Evolutionary conservation across 306 rosid species (phyloP).

Genomic region (Cucumis cinereus): DNA sequence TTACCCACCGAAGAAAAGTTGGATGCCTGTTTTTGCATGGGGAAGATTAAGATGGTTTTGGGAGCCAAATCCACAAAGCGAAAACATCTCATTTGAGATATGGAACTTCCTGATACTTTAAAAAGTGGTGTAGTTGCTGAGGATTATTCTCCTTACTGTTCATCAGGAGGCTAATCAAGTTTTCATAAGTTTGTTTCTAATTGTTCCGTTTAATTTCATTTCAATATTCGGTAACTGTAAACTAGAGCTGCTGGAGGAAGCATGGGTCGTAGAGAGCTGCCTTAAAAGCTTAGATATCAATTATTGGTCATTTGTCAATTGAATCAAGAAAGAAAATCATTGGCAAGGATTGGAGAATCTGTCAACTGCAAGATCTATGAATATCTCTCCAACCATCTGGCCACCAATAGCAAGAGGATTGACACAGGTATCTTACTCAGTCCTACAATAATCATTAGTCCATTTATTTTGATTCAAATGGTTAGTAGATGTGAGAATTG

Average conservation of each 20-base stretch:
- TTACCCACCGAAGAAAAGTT: conserved; percentile 14
- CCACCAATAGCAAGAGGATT: conserved; percentile 28
- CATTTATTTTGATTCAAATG: conserved; percentile 43
- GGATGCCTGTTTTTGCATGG: conserved; percentile 3
- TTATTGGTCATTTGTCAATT: not conserved
- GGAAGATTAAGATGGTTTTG: not conserved
- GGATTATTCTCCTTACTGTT: conserved; percentile 18
- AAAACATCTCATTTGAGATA: not conserved
- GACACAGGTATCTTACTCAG: conserved; percentile 16
- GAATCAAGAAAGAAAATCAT: not conserved
- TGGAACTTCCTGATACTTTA: not conserved
- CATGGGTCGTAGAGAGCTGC: conserved; percentile 24
- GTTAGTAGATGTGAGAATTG: conserved; percentile 46
- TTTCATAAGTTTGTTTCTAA: conserved; percentile 34
- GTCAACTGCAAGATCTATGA: not conserved
- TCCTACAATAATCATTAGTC: conserved; percentile 24
- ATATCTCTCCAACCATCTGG: conserved; percentile 7
- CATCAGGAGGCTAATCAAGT: conserved; percentile 26
- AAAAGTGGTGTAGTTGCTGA: conserved; percentile 9
- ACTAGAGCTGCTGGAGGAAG: conserved; percentile 17
- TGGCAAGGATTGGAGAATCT: not conserved
- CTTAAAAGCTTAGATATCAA: conserved; percentile 14
- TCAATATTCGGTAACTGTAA: conserved; percentile 32
- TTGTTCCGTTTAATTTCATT: conserved; percentile 28
- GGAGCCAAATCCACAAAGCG: not conserved